Evolutionary conservation across 140 eudicot genomes (phyloP).

Genomic region (Flaveria floridana): DNA sequence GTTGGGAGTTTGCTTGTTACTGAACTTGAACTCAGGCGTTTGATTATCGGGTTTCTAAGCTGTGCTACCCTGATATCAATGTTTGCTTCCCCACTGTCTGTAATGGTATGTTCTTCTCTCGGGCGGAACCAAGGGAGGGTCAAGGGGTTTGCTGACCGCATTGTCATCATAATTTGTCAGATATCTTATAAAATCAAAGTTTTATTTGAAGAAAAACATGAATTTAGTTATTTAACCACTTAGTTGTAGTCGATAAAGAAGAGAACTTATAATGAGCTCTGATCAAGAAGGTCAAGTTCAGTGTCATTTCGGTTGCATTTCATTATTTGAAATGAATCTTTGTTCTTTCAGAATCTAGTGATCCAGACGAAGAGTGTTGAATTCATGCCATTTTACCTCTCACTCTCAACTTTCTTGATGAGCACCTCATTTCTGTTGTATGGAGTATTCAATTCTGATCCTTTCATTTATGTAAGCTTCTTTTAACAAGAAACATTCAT

Average conservation of each 20-base stretch:
- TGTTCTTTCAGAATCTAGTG: conserved; percentile 62
- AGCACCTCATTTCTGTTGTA: conserved; percentile 71
- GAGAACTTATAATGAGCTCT: too few species aligned
- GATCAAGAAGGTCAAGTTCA: too few species aligned
- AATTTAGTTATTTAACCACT: background rate
- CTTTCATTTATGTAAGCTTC: conserved; percentile 68
- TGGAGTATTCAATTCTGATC: conserved; percentile 69
- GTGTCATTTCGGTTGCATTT: background rate
- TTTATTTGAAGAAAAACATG: too few species aligned
- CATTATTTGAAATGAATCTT: background rate
- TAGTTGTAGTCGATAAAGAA: background rate
- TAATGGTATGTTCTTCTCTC: conserved; percentile 51
- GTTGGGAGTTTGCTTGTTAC: conserved; percentile 52
- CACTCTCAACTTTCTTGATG: conserved; percentile 73
- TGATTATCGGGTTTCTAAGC: conserved; percentile 61
- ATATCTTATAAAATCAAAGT: too few species aligned
- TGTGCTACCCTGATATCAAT: conserved; percentile 77
- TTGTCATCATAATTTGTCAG: too few species aligned
- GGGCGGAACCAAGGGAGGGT: too few species aligned
- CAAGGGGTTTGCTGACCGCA: too few species aligned
- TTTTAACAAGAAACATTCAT: background rate
- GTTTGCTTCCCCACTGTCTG: conserved; percentile 86
- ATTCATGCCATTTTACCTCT: conserved; percentile 87
- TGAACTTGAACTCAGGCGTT: conserved; percentile 52
- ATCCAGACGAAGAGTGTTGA: conserved; percentile 76